These are phyloP conservation scores for Macadamia integrifolia DNA, from an alignment of 164 flowering plant genomes.

Conservation along the genomic window DNA sequence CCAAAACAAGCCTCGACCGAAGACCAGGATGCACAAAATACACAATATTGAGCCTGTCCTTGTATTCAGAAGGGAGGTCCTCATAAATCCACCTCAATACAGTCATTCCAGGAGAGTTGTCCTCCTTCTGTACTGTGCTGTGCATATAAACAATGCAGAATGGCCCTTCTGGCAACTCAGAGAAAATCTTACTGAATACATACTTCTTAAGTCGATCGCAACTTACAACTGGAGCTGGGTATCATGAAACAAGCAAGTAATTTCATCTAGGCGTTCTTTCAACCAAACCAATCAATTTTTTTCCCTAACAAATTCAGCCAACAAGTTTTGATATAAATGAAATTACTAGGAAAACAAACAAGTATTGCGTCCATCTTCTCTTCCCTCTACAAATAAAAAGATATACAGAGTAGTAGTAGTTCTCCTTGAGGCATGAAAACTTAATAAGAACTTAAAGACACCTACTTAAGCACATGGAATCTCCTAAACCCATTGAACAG, in stretches of 20 bases:
- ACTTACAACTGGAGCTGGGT: slow-evolving; percentile 69
- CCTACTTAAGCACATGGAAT: neutral
- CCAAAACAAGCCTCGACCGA: slow-evolving; percentile 74
- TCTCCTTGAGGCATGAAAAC: neutral
- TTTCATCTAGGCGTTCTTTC: neutral
- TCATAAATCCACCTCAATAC: slow-evolving; percentile 95
- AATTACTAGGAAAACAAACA: neutral
- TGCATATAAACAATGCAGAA: slow-evolving; percentile 85
- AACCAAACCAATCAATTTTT: too few relatives aligned
- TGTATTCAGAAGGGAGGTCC: slow-evolving; percentile 63
- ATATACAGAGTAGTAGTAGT: neutral
- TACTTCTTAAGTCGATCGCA: slow-evolving; percentile 85
- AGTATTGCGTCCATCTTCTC: too few relatives aligned
- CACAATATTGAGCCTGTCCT: slow-evolving; percentile 73
- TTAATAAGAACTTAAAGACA: too few relatives aligned
- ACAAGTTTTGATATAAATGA: neutral
- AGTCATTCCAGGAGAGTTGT: slow-evolving; percentile 81
- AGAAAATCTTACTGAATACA: slow-evolving; percentile 56
- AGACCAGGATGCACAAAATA: slow-evolving; percentile 93
- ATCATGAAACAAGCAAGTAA: neutral
- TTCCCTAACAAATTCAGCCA: neutral
- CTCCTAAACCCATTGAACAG: neutral
- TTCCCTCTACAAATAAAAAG: neutral
- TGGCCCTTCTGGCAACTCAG: slow-evolving; percentile 74
- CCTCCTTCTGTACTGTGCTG: slow-evolving; percentile 78